A percentile compares a stretch with the other conserved stretches of the same genome.
phyloP scores from a whole-genome alignment of 2,329 filamentous ascomycete species.

The Colletotrichum endophyticum region DNA sequence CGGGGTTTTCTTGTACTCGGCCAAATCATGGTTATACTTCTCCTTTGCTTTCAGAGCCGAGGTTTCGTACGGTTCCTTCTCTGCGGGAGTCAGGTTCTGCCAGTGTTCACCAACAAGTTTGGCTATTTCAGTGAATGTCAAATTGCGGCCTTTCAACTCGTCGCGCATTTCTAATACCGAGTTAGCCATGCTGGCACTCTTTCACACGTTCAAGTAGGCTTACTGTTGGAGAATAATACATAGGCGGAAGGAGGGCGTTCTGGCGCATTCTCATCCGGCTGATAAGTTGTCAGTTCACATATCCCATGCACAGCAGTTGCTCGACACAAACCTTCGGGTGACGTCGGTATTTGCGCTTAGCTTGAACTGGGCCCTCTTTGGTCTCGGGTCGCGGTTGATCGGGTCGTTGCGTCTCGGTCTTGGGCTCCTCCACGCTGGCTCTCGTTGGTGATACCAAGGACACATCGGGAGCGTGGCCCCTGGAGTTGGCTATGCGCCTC shows the following conservation, averaged over 20 bases:
- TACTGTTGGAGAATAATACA: conserved; percentile 85
- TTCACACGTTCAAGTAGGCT: conserved; percentile 35
- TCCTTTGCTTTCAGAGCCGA: conserved; percentile 78
- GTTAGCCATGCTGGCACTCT: neutral
- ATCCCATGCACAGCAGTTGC: neutral
- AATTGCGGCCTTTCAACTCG: conserved; percentile 74
- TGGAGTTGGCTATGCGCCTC: conserved; percentile 76
- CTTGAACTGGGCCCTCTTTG: conserved; percentile 40
- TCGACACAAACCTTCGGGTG: conserved; percentile 71
- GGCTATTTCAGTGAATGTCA: conserved; percentile 84
- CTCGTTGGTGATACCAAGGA: conserved; percentile 55
- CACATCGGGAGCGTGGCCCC: conserved; percentile 63
- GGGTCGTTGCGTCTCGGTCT: conserved; percentile 56
- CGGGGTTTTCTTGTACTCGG: conserved; percentile 78
- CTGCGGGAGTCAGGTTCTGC: conserved; percentile 70
- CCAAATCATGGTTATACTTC: conserved; percentile 74
- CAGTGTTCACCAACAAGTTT: conserved; percentile 83
- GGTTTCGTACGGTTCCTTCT: conserved; percentile 76
- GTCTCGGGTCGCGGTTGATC: conserved; percentile 52
- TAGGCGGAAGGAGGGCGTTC: conserved; percentile 83
- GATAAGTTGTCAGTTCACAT: neutral
- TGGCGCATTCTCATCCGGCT: conserved; percentile 81
- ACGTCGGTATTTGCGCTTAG: conserved; percentile 77
- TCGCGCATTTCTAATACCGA: conserved; percentile 72
- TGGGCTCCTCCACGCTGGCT: conserved; percentile 57